A percentile compares a stretch with the other conserved stretches of the same genome.
Conservation (phyloP, 495 filamentous ascomycete species). For the Hypoxylon fragiforme region DNA sequence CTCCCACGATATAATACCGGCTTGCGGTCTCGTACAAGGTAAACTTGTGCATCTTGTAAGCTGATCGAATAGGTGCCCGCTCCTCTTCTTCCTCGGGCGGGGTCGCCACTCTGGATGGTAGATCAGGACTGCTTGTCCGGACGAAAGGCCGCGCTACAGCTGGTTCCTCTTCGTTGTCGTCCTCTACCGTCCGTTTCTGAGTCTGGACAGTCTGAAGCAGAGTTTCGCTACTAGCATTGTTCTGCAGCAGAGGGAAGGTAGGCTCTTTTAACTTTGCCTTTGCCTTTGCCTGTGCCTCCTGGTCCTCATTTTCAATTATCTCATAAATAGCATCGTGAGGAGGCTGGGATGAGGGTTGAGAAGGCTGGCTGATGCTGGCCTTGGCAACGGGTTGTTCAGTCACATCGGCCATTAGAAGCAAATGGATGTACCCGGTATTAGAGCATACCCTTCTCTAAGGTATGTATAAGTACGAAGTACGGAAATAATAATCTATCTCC, state of each 20-base stretch:
- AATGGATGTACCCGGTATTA: neutral
- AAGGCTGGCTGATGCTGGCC: slow-evolving; percentile 24
- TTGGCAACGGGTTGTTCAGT: slow-evolving; percentile 18
- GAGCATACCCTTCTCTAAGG: slow-evolving; percentile 16
- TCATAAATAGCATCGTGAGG: slow-evolving; percentile 10
- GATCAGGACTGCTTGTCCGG: slow-evolving; percentile 61
- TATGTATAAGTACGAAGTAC: neutral
- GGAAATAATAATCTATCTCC: neutral
- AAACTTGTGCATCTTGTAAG: slow-evolving; percentile 92
- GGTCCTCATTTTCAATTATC: slow-evolving; percentile 1
- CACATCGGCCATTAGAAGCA: slow-evolving; percentile 23
- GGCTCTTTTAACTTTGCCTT: slow-evolving; percentile 23
- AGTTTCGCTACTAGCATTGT: slow-evolving; percentile 43
- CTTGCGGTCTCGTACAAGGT: slow-evolving; percentile 92
- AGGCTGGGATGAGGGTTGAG: slow-evolving; percentile 11
- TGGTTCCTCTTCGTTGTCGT: slow-evolving; percentile 67
- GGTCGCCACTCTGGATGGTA: slow-evolving; percentile 38
- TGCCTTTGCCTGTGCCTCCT: too few species aligned
- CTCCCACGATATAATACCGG: slow-evolving; percentile 91
- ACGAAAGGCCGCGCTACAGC: slow-evolving; percentile 65
- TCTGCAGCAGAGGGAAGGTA: slow-evolving; percentile 49
- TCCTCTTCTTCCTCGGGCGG: slow-evolving; percentile 54
- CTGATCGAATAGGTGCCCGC: slow-evolving; percentile 65
- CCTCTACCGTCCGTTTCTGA: slow-evolving; percentile 46
- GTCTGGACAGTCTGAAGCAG: slow-evolving; percentile 35